Conservation (phyloP, 768 basidiomycete genomes). For the Mycena floridula region DNA sequence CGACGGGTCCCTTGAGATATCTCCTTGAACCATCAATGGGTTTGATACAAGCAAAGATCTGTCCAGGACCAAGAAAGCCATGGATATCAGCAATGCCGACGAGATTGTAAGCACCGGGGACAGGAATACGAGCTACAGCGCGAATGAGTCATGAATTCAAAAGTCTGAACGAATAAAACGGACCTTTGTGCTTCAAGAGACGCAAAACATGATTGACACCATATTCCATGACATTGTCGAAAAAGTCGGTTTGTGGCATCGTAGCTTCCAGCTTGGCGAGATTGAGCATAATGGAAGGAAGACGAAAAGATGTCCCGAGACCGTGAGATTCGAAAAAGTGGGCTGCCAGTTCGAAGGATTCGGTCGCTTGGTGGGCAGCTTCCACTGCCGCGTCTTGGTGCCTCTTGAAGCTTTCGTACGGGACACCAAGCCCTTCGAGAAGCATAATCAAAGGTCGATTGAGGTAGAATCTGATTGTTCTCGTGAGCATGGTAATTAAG, state of each 20-base stretch:
- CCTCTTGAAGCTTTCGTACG: slow-evolving; percentile 42
- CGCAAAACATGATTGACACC: slow-evolving; percentile 60
- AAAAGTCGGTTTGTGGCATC: slow-evolving; percentile 28
- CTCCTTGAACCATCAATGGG: slow-evolving; percentile 26
- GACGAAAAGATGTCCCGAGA: slow-evolving; percentile 48
- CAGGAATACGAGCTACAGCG: slow-evolving; percentile 51
- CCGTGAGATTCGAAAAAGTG: slow-evolving; percentile 49
- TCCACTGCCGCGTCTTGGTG: slow-evolving; percentile 48
- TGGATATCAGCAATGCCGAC: slow-evolving; percentile 71
- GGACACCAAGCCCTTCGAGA: slow-evolving; percentile 52
- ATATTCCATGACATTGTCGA: slow-evolving; percentile 44
- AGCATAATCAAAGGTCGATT: slow-evolving; percentile 70
- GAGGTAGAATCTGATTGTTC: slow-evolving; percentile 22
- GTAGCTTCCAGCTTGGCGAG: slow-evolving; percentile 42
- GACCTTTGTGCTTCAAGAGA: slow-evolving; percentile 37
- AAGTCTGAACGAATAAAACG: neutral
- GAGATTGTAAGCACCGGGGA: slow-evolving; percentile 57
- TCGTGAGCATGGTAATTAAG: neutral
- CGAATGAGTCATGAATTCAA: neutral
- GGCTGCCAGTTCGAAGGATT: slow-evolving; percentile 38
- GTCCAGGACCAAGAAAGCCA: slow-evolving; percentile 34
- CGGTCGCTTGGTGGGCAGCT: slow-evolving; percentile 36
- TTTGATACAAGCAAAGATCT: slow-evolving; percentile 60
- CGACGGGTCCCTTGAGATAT: slow-evolving; percentile 47
- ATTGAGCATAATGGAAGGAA: slow-evolving; percentile 45